Evolutionary conservation across 257 asterid genomes (phyloP).

Genomic region (Nemophila menziesii): DNA sequence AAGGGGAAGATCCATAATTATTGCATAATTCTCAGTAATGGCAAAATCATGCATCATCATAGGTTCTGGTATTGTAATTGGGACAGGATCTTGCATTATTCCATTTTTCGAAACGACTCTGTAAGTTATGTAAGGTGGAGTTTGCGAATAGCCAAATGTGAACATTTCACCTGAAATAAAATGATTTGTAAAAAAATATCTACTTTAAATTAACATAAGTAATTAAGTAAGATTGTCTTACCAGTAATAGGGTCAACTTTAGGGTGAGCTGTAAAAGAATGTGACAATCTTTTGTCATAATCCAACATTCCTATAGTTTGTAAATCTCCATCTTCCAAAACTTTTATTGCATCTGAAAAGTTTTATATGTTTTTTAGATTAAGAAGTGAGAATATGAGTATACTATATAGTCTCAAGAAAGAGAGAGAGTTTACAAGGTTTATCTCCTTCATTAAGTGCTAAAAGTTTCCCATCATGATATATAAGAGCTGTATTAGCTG

Average conservation of each 20-base stretch:
- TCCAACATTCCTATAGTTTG: constrained; percentile 15
- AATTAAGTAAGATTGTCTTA: background rate
- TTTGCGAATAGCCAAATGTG: background rate
- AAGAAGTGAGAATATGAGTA: background rate
- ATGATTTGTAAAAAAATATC: background rate
- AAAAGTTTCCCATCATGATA: constrained; percentile 89
- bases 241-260: constrained; percentile 94
- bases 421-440: constrained; percentile 60
- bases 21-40: background rate
- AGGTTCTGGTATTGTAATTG: background rate
- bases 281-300: constrained; percentile 80
- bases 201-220: background rate
- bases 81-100: background rate
- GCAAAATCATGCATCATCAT: background rate
- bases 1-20: background rate
- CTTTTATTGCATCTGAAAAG: constrained; percentile 6
- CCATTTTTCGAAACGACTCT: background rate
- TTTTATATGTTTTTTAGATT: background rate
- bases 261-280: constrained; percentile 94
- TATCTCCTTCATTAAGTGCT: constrained; percentile 83
- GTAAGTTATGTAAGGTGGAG: background rate
- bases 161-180: background rate
- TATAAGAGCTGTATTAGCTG: constrained; percentile 85
- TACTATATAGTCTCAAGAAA: background rate
- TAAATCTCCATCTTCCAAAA: constrained; percentile 10